Percentiles rank a stretch among this genome's conserved stretches.
These are phyloP conservation scores for Aureobasidium subglaciale DNA, from an alignment of 2,329 filamentous ascomycete species.

Conservation along the genomic window DNA sequence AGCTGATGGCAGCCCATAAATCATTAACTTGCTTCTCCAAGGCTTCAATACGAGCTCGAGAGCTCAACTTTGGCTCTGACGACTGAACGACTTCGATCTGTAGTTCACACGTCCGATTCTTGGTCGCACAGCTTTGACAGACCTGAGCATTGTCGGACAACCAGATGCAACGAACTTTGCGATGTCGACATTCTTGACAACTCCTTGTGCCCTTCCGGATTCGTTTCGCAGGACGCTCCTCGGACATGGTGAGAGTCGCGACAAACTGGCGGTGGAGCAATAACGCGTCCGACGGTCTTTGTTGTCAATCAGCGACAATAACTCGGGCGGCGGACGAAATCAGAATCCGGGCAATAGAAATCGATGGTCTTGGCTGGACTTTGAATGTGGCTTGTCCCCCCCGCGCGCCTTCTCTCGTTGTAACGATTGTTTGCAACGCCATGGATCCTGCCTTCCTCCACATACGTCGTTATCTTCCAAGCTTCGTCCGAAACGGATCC, in stretches of 20 bases:
- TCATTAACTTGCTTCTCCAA: conserved; percentile 21
- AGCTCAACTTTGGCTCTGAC: conserved; percentile 17
- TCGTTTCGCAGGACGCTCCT: conserved; percentile 17
- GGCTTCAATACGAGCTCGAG: conserved; percentile 20
- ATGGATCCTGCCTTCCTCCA: background rate
- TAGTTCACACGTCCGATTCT: conserved; percentile 19
- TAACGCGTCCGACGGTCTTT: conserved; percentile 1
- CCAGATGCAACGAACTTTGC: conserved; percentile 28
- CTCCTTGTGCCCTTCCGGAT: conserved; percentile 27
- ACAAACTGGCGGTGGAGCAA: background rate
- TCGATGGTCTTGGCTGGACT: background rate
- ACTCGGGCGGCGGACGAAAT: background rate
- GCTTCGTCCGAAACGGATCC: conserved; percentile 7
- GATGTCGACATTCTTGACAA: conserved; percentile 27
- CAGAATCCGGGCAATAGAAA: background rate
- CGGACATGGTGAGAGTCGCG: conserved; percentile 4
- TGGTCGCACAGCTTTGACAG: conserved; percentile 20
- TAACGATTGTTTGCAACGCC: too few species aligned
- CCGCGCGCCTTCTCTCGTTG: background rate
- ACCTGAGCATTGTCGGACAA: conserved; percentile 19
- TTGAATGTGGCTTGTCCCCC: background rate
- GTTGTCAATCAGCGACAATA: background rate
- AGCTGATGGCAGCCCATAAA: conserved; percentile 18
- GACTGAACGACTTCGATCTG: conserved; percentile 19
- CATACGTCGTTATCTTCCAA: too few species aligned